phyloP scores from a whole-genome alignment of 495 filamentous ascomycete species.

The Tuber borchii region DNA sequence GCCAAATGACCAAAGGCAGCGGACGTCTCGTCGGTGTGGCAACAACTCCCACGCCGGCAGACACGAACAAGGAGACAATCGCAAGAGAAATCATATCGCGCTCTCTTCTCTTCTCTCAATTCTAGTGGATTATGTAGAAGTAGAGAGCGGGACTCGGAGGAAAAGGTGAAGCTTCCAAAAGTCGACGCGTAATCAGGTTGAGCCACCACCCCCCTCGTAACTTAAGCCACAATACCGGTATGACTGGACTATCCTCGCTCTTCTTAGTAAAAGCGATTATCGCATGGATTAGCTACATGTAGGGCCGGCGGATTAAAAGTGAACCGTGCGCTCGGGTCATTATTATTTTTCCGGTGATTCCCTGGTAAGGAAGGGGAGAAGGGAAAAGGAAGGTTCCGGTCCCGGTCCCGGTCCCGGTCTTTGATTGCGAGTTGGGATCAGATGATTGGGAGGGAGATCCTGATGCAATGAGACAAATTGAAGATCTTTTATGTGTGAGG shows the following conservation, averaged over 20 bases:
- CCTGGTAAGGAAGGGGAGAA: neutral
- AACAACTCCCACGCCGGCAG: neutral
- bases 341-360: neutral
- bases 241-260: neutral
- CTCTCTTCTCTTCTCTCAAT: neutral
- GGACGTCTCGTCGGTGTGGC: neutral
- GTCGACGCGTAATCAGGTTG: neutral
- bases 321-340: neutral
- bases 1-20: constrained; percentile 88
- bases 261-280: neutral
- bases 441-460: neutral
- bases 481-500: neutral
- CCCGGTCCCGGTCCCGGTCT: neutral
- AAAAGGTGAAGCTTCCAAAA: neutral
- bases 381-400: neutral
- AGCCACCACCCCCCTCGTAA: neutral
- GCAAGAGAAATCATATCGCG: neutral
- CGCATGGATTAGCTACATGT: neutral
- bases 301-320: neutral
- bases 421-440: neutral
- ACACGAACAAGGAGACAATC: neutral
- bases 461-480: neutral
- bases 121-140: neutral
- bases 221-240: neutral
- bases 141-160: neutral